Percentiles rank a stretch among this genome's conserved stretches.
Evolutionary conservation across 176 grass and related monocot genomes (phyloP).

Genomic region (Ananas comosus): DNA sequence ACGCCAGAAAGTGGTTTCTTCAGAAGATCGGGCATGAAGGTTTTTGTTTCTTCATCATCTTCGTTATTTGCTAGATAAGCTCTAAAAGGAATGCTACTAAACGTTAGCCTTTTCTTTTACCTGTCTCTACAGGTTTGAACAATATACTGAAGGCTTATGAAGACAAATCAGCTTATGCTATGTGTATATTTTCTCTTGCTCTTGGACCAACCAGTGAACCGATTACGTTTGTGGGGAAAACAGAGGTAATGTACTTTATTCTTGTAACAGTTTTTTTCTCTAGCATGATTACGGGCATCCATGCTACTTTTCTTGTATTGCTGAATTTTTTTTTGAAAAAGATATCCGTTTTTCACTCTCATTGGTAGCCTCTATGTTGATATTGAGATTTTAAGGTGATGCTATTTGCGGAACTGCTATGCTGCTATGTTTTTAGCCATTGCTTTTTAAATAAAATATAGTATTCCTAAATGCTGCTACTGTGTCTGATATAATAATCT

Average conservation of each 20-base stretch:
- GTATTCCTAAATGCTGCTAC: too few relatives aligned
- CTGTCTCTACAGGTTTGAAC: constrained; percentile 61
- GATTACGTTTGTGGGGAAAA: constrained; percentile 82
- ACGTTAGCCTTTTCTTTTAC: not conserved
- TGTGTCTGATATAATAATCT: too few relatives aligned
- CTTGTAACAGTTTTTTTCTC: not conserved
- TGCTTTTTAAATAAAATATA: too few relatives aligned
- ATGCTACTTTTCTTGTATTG: not conserved
- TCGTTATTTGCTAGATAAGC: not conserved
- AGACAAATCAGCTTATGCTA: constrained; percentile 96
- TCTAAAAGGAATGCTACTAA: not conserved
- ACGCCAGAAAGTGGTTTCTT: constrained; percentile 94
- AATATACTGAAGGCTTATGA: constrained; percentile 86
- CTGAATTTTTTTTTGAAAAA: not conserved
- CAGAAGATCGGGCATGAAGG: constrained; percentile 90
- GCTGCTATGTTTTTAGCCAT: too few relatives aligned
- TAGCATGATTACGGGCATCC: not conserved
- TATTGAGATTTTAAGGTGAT: too few relatives aligned
- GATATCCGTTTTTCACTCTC: not conserved
- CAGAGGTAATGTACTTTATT: constrained; percentile 41
- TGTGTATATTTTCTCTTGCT: constrained; percentile 95
- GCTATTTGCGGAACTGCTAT: too few relatives aligned
- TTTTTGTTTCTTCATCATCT: constrained; percentile 24
- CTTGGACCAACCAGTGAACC: constrained; percentile 78
- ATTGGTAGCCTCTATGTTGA: not conserved